A percentile compares a stretch with the other conserved stretches of the same genome.
phyloP scores from a whole-genome alignment of 331 rosid species.

The Quercus lobata region DNA sequence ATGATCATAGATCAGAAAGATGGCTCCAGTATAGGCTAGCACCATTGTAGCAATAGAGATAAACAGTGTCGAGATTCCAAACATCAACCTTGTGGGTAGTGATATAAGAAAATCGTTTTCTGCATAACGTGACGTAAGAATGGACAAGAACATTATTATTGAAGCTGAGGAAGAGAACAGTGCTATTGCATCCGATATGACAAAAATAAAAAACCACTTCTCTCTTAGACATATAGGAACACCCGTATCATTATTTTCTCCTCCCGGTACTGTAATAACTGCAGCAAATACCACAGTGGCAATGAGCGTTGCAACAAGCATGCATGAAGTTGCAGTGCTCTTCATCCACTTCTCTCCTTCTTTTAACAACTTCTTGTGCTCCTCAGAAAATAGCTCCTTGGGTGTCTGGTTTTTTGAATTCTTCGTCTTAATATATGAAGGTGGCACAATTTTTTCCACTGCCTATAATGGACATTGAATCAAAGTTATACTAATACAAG shows the following conservation, averaged over 20 bases:
- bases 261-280: constrained; percentile 33
- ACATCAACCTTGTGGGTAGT: constrained; percentile 20
- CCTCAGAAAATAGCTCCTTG: constrained; percentile 14
- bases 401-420: constrained; percentile 31
- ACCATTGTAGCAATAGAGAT: too few relatives aligned
- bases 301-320: constrained; percentile 40
- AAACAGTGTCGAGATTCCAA: constrained; percentile 13
- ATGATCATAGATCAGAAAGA: too few relatives aligned
- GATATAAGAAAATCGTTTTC: constrained; percentile 19
- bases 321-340: constrained; percentile 24
- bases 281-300: constrained; percentile 31
- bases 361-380: constrained; percentile 10
- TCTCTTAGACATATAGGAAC: constrained; percentile 9
- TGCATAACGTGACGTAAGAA: constrained; percentile 19
- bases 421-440: constrained; percentile 16
- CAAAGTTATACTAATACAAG: not conserved
- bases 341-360: constrained; percentile 45
- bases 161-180: constrained; percentile 18
- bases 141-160: constrained; percentile 27
- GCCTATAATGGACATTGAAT: constrained; percentile 16
- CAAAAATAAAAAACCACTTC: constrained; percentile 4
- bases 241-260: constrained; percentile 12
- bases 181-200: constrained; percentile 12
- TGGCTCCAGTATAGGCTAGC: too few relatives aligned
- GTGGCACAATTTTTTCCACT: constrained; percentile 34